Conservation (phyloP, 2,329 filamentous ascomycete genomes). For the Cladosporium halotolerans region DNA sequence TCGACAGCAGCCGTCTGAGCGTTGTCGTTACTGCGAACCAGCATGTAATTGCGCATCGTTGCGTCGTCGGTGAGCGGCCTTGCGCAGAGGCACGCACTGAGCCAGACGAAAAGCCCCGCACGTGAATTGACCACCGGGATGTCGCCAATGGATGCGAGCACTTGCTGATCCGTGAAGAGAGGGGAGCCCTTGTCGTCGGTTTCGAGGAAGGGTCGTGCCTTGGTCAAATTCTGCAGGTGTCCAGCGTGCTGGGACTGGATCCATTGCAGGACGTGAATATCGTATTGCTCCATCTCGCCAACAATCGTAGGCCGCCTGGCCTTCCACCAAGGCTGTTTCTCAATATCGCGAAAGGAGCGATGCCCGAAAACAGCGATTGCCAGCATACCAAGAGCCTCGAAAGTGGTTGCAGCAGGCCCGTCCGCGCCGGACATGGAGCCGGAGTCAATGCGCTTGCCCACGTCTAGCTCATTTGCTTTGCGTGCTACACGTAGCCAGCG, state of each 20-base stretch:
- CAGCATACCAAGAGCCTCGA: conserved; percentile 28
- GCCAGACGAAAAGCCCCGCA: conserved; percentile 76
- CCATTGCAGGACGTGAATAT: conserved; percentile 29
- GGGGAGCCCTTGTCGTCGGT: conserved; percentile 58
- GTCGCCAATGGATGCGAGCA: conserved; percentile 41
- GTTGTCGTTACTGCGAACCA: conserved; percentile 80
- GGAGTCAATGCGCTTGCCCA: conserved; percentile 24
- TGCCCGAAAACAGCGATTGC: conserved; percentile 26
- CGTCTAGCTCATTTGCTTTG: conserved; percentile 24
- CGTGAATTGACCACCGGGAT: conserved; percentile 67
- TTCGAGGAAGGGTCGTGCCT: conserved; percentile 55
- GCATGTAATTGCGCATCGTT: conserved; percentile 70
- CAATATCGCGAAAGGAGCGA: conserved; percentile 19
- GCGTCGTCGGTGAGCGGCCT: conserved; percentile 78
- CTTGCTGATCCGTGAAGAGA: conserved; percentile 55
- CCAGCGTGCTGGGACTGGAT: conserved; percentile 27
- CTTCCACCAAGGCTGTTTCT: conserved; percentile 27
- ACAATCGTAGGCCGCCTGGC: conserved; percentile 21
- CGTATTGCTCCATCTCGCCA: conserved; percentile 27
- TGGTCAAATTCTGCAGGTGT: conserved; percentile 24
- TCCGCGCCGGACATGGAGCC: conserved; percentile 23
- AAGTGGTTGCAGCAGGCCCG: conserved; percentile 20
- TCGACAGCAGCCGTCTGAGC: conserved; percentile 72
- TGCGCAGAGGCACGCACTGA: conserved; percentile 75
- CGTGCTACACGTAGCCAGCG: conserved; percentile 24